A percentile compares a stretch with the other conserved stretches of the same genome.
These are phyloP conservation scores for Cyclotella cryptica DNA, from an alignment of 108 stramenopile species.

Conservation along the genomic window DNA sequence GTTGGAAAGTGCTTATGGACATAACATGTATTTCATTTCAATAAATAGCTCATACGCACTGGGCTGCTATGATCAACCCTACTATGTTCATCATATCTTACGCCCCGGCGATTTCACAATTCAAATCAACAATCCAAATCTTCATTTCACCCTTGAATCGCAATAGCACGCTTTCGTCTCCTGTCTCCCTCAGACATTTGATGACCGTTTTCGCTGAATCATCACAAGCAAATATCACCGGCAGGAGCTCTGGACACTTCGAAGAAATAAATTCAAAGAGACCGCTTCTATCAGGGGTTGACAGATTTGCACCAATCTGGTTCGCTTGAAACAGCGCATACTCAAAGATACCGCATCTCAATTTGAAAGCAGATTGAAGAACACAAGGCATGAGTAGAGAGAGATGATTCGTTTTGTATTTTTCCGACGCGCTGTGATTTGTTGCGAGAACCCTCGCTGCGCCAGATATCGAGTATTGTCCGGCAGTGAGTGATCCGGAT, in stretches of 20 bases:
- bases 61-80: background rate
- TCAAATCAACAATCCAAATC: constrained; percentile 39
- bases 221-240: constrained; percentile 37
- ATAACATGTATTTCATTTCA: too few relatives aligned
- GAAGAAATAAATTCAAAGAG: constrained; percentile 27
- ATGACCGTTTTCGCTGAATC: constrained; percentile 49
- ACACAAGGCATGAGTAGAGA: constrained; percentile 43
- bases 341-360: constrained; percentile 36
- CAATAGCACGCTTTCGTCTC: constrained; percentile 40
- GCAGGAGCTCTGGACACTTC: constrained; percentile 20
- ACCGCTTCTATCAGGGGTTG: constrained; percentile 30
- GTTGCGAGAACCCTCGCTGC: constrained; percentile 39
- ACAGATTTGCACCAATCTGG: constrained; percentile 21
- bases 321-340: constrained; percentile 32
- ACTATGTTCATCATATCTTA: background rate
- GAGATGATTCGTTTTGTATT: constrained; percentile 29
- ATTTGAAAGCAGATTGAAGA: constrained; percentile 49
- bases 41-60: too few relatives aligned
- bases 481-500: constrained; percentile 34
- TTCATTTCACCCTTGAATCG: constrained; percentile 53
- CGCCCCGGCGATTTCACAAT: constrained; percentile 12
- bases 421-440: constrained; percentile 11
- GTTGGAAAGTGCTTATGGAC: too few relatives aligned
- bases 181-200: constrained; percentile 17
- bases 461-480: constrained; percentile 32